Conservation (phyloP, 2,329 filamentous ascomycete species). For the Xylariales sp. region DNA sequence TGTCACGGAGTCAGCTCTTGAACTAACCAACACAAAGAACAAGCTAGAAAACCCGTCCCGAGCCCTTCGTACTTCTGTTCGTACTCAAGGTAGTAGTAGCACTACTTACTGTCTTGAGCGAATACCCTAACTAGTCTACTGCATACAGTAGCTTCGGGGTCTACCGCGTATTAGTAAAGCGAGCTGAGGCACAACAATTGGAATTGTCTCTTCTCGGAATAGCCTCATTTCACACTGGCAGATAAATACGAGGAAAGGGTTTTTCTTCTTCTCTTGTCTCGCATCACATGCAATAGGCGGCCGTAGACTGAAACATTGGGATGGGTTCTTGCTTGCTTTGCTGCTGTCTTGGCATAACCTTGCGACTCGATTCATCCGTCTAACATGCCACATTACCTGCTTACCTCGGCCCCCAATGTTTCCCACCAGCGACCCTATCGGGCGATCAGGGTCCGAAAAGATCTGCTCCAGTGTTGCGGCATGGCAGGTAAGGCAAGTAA, state of each 20-base stretch:
- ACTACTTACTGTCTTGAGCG: not conserved
- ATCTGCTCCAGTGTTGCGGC: not conserved
- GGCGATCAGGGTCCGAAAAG: conserved; percentile 14
- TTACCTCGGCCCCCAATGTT: conserved; percentile 8
- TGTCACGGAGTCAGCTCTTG: too few relatives aligned
- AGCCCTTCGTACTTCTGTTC: too few relatives aligned
- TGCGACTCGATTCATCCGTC: not conserved
- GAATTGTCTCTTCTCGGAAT: conserved; percentile 6
- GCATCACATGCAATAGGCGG: not conserved
- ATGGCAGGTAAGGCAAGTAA: conserved; percentile 6
- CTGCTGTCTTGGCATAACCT: not conserved
- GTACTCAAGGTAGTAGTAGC: too few relatives aligned
- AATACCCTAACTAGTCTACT: not conserved
- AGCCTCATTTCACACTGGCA: not conserved
- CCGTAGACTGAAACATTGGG: not conserved
- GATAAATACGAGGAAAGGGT: not conserved
- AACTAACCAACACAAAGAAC: too few relatives aligned
- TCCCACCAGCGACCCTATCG: conserved; percentile 3
- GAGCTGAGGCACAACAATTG: not conserved
- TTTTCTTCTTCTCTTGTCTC: not conserved
- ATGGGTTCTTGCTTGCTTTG: not conserved
- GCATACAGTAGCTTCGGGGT: conserved; percentile 1
- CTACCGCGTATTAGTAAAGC: conserved; percentile 1
- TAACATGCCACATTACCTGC: not conserved
- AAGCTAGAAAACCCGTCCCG: too few relatives aligned